These are phyloP conservation scores for Raphanus hybrid DNA, from an alignment of 441 rosid species.

Conservation along the genomic window DNA sequence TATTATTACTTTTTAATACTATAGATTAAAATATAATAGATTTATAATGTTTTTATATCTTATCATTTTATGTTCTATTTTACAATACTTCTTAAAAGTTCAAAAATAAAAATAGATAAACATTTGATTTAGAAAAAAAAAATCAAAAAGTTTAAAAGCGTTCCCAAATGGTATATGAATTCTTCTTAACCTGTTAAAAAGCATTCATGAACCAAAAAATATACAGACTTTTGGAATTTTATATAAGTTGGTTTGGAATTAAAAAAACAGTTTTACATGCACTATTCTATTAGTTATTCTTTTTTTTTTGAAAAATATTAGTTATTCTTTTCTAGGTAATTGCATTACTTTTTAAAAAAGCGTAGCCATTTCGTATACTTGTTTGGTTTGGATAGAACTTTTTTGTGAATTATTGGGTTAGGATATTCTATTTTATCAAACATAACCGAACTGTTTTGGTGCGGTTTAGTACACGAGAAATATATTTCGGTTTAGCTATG, in stretches of 20 bases:
- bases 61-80: no score
- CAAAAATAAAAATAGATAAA: no score
- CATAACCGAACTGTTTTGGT: background rate
- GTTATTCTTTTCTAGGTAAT: background rate
- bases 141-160: background rate
- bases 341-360: background rate
- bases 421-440: background rate
- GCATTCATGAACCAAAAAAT: constrained; percentile 1
- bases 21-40: no score
- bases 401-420: background rate
- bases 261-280: background rate
- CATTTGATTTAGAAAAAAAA: background rate
- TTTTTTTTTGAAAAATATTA: background rate
- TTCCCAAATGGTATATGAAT: background rate
- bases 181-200: background rate
- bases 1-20: no score
- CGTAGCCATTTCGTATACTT: background rate
- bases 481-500: background rate
- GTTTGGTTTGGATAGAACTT: background rate
- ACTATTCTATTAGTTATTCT: background rate
- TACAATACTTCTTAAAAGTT: no score
- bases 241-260: background rate
- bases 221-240: background rate
- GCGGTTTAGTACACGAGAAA: background rate
- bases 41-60: no score